Evolutionary conservation across 1,284 basidiomycete genomes (phyloP), one percentile per base, ranked within the genome.

Genomic region (Wallemia hederae): DNA sequence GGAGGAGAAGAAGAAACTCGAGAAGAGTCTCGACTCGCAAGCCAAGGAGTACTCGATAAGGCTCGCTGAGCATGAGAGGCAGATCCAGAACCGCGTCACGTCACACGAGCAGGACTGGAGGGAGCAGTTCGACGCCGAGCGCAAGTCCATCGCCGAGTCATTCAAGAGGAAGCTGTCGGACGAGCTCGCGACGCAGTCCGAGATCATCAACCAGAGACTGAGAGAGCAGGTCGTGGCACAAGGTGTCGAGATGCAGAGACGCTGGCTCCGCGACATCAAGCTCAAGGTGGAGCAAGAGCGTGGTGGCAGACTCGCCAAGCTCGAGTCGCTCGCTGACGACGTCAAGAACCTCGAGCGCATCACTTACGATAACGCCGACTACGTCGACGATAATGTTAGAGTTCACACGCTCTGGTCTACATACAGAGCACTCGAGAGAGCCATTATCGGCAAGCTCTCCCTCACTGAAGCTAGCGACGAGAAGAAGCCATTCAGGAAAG

Each of bases 211-310:
- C 69, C 80, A 92, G 72, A 90, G 90, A 58, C 76, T 98, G 64
- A 86, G 84, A 69, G 87, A 94, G 69, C 91, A 94, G 70, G 89
- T 98, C 62, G 79, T 97, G 58, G 83, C 89, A 2, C 91, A 97
- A 70, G 92, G 91, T 24, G 89, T 99, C 66, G 92, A 97, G 74
- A 80, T 97, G 57, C 92, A 98, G 71, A 81, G 90, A 60, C 79
- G 87, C 64, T 98, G 92, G 91, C 85, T 97, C 62, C 81, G 86
- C 57, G 89, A 96, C 61, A 83, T 98, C 76, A 94, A 96, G 74
- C 78, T 88, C 63, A 83, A 83, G 66, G 92, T 98, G 62, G 92
- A 99, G 73, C 80, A 89, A 68, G 94, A 98, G 72, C 87, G 94
- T 58, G 90, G 89, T 25, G 91, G 91, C 22, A 83, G 92, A 63